A percentile compares a stretch with the other conserved stretches of the same genome.
These are phyloP conservation scores for Cryptococcus sp. DNA, from an alignment of 1,284 basidiomycete species.

Conservation along the genomic window DNA sequence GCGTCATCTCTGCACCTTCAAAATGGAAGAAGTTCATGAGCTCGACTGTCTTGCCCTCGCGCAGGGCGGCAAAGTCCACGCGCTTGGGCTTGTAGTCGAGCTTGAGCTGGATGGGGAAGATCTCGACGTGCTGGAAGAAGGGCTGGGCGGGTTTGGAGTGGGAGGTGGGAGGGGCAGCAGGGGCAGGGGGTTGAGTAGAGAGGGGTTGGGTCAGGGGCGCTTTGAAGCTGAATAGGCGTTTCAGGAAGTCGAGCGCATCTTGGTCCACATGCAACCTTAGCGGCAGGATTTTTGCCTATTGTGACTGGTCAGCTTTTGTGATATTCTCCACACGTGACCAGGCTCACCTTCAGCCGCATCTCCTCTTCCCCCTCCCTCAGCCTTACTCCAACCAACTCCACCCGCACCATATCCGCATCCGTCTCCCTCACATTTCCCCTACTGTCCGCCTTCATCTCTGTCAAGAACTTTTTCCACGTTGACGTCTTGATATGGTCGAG, in stretches of 20 bases:
- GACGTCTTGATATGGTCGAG: slow-evolving; percentile 97
- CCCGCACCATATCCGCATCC: slow-evolving; percentile 85
- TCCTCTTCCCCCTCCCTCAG: slow-evolving; percentile 70
- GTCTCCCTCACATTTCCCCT: slow-evolving; percentile 82
- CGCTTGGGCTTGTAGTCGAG: slow-evolving; percentile 98
- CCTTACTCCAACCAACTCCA: slow-evolving; percentile 71
- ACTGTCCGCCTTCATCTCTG: slow-evolving; percentile 73
- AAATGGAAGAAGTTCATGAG: slow-evolving; percentile 99
- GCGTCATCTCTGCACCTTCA: slow-evolving; percentile 95
- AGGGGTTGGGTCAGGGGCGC: slow-evolving; percentile 52
- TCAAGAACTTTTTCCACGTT: slow-evolving; percentile 96
- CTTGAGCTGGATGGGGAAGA: slow-evolving; percentile 73
- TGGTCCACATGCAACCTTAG: slow-evolving; percentile 93
- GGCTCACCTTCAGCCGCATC: slow-evolving; percentile 69
- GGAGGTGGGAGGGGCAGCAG: slow-evolving; percentile 39
- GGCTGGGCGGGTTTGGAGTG: slow-evolving; percentile 44
- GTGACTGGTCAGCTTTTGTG: neutral
- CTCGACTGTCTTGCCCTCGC: slow-evolving; percentile 88
- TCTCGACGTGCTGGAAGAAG: slow-evolving; percentile 51
- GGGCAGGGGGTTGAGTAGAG: slow-evolving; percentile 14
- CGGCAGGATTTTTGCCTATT: slow-evolving; percentile 79
- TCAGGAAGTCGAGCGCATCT: slow-evolving; percentile 96
- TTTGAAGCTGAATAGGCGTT: slow-evolving; percentile 90
- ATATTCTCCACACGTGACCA: neutral
- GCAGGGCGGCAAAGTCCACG: slow-evolving; percentile 88